Conservation (phyloP, 257 asterid genomes). For the Cynanchum wilfordii region DNA sequence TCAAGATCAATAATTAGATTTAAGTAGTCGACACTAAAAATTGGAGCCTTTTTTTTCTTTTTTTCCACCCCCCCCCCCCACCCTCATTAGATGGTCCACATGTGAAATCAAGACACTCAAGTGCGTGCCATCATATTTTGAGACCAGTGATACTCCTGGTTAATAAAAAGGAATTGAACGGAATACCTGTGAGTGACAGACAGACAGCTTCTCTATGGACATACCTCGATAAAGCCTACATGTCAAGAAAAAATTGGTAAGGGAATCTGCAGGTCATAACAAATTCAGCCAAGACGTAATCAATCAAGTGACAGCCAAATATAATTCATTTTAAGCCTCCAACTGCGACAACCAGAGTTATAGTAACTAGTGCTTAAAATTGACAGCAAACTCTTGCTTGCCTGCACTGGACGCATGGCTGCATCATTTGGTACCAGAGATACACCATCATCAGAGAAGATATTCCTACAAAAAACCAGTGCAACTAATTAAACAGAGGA, state of each 20-base stretch:
- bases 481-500: not conserved
- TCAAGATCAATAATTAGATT: conserved; percentile 3
- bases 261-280: conserved; percentile 5
- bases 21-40: too few species aligned
- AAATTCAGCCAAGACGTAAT: not conserved
- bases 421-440: conserved; percentile 49
- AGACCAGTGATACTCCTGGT: conserved; percentile 9
- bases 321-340: not conserved
- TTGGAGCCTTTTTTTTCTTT: rapidly evolving
- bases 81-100: too few species aligned
- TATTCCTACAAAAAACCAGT: conserved; percentile 46
- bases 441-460: conserved; percentile 72
- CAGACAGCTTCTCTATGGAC: conserved; percentile 64
- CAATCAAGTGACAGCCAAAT: not conserved
- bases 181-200: conserved; percentile 72
- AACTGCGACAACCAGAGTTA: not conserved
- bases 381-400: conserved; percentile 35
- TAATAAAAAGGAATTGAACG: conserved; percentile 3
- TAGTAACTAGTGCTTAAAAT: too few species aligned
- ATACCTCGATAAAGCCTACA: conserved; percentile 81
- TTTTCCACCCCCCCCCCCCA: too few species aligned
- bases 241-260: conserved; percentile 14
- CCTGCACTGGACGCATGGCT: conserved; percentile 80
- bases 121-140: not conserved
- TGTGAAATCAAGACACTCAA: not conserved